Percentiles rank a stretch among this genome's conserved stretches.
These are phyloP conservation scores for Protomyces pachydermus DNA, from an alignment of 1,139 yeast genomes.

Conservation along the genomic window DNA sequence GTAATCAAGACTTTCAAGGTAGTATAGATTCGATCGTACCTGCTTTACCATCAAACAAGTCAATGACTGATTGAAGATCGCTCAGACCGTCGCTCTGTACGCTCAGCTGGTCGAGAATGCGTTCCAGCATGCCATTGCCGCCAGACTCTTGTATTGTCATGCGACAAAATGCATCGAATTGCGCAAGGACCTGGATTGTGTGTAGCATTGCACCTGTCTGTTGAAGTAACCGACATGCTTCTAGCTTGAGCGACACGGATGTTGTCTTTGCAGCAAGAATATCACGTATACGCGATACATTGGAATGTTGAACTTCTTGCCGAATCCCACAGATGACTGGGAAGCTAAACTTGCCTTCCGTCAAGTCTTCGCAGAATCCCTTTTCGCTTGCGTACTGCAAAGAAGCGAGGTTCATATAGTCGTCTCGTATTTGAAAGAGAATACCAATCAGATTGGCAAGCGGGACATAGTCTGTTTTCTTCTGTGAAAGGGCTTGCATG, in stretches of 20 bases:
- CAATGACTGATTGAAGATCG: background rate
- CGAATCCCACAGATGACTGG: constrained; percentile 68
- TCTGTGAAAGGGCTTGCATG: constrained; percentile 44
- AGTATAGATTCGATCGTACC: background rate
- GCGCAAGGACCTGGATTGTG: constrained; percentile 27
- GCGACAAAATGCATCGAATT: constrained; percentile 2
- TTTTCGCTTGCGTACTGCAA: constrained; percentile 66
- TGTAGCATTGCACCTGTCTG: constrained; percentile 47
- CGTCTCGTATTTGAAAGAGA: constrained; percentile 72
- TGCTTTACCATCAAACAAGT: background rate
- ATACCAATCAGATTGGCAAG: constrained; percentile 76
- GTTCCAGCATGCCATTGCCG: constrained; percentile 3
- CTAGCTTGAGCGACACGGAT: constrained; percentile 45
- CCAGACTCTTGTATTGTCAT: constrained; percentile 1
- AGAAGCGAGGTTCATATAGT: constrained; percentile 34
- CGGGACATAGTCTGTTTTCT: constrained; percentile 45
- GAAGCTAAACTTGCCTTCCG: constrained; percentile 83
- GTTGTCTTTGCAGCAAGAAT: constrained; percentile 44
- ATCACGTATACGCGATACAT: constrained; percentile 37
- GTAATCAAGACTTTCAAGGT: background rate
- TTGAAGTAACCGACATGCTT: constrained; percentile 48
- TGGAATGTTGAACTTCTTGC: constrained; percentile 38
- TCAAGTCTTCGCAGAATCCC: constrained; percentile 80
- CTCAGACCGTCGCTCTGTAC: constrained; percentile 9
- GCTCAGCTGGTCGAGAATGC: constrained; percentile 7